Conservation (phyloP, 2,329 filamentous ascomycete species). For the Mollisia scopiformis region DNA sequence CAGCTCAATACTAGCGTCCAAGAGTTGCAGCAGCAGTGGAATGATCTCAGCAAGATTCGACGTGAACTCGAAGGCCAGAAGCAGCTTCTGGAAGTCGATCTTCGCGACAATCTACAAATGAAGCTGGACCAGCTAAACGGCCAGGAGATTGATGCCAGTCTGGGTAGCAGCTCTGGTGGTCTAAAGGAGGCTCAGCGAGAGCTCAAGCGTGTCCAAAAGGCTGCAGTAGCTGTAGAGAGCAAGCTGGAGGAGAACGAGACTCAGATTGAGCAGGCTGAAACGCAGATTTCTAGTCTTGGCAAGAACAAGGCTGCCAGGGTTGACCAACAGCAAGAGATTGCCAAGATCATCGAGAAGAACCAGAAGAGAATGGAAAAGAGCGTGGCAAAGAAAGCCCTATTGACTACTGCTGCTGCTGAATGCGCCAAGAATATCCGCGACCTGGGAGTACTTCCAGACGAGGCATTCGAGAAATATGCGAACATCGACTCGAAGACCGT, state of each 20-base stretch:
- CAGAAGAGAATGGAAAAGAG: slow-evolving; percentile 92
- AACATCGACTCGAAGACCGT: slow-evolving; percentile 79
- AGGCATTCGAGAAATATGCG: slow-evolving; percentile 90
- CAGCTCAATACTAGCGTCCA: slow-evolving; percentile 70
- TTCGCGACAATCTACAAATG: slow-evolving; percentile 86
- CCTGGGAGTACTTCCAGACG: slow-evolving; percentile 88
- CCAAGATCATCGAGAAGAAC: slow-evolving; percentile 77
- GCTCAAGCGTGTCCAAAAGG: slow-evolving; percentile 75
- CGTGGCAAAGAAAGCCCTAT: slow-evolving; percentile 81
- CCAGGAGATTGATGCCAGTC: slow-evolving; percentile 70
- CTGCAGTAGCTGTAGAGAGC: slow-evolving; percentile 65
- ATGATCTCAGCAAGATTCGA: slow-evolving; percentile 72
- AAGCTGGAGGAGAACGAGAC: slow-evolving; percentile 76
- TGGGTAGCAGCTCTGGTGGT: slow-evolving; percentile 63
- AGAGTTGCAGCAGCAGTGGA: slow-evolving; percentile 75
- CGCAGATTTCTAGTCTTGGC: slow-evolving; percentile 40
- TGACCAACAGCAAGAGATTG: slow-evolving; percentile 74
- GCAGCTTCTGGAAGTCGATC: slow-evolving; percentile 80
- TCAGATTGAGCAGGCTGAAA: slow-evolving; percentile 62
- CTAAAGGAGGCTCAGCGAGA: slow-evolving; percentile 81
- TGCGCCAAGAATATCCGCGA: slow-evolving; percentile 89
- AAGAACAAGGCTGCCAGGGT: slow-evolving; percentile 64
- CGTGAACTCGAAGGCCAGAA: slow-evolving; percentile 81
- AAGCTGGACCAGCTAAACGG: slow-evolving; percentile 85
- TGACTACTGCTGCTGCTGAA: slow-evolving; percentile 77